Evolutionary conservation across 1,139 yeast genomes (phyloP), one percentile per base, ranked within the genome.

Genomic region (Pichia sp.): DNA sequence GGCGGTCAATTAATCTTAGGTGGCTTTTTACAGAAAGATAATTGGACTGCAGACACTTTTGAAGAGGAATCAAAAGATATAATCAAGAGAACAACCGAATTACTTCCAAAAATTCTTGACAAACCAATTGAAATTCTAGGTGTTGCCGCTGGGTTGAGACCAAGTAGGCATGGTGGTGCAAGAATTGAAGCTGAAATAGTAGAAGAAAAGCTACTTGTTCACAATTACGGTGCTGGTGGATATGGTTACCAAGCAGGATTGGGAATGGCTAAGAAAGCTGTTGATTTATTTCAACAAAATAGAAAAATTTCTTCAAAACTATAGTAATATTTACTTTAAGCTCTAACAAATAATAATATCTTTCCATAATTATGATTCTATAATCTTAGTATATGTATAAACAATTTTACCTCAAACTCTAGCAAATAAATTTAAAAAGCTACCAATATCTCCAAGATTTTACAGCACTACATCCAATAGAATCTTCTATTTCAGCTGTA

Each of bases 191-290:
- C 59, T 31, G 77, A 76, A 48, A 45, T 41, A 2, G 50, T 67
- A 11, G 68, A 66, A n/a, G 65, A 60, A 9, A 64, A 66, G 36
- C 44, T 64, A 1, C 50, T 77, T 18, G 63, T 81, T n/a, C 88
- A 81, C 54, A 79, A 80, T 57, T 80, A 80, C 53, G 93, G 93
- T 24, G 85, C 88, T 8, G 70, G 79, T 34, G 93, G 93, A 0
- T 75, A 80, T 43, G 93, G 93, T 2, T 82, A 75, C 60, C 89
- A 80, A 60, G 72, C 83, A 4, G 86, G 86, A 0, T 66, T 71
- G 22, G 86, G 84, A 1, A 79, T 80, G 81, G 74, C 78, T 3
- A 51, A 59, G 34, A 62, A 61, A 39, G 79, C 77, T 3, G 69
- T 74, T 23, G 35, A 40, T n/a, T 18, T 40, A 18, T 40, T 39